Base-by-base conservation (phyloP, 306 rosid genomes). In the Cucurbita maxima region DNA sequence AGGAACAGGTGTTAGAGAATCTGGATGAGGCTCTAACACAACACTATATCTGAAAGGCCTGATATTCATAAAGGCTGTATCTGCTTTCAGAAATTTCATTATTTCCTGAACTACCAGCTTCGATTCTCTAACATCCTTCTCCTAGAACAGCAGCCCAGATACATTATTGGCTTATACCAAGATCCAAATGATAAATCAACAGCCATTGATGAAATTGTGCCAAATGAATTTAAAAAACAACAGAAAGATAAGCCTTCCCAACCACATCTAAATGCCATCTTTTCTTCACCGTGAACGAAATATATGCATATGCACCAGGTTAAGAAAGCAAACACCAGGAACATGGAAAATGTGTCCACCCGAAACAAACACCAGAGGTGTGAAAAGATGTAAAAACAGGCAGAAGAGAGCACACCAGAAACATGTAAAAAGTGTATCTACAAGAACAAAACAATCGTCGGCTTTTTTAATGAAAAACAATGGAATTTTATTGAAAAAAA, bases 81-180 rank as follows among this genome's bases (percentile, higher is more conserved):
- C 96, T 75, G 83, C 90, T 80, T 89, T 94, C 82, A 89, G 83
- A 81, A 94, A 94, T 81, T 88, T 86, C 84, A 82, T 84, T 70
- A 86, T 82, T 86, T 94, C 98, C 79, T 89, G 91, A 81, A 90
- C 85, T 83, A 90, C 98, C 86, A 86, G 81, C 88, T 89, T 94
- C 97, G 97, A 94, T 78, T 94, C 98, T 76, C 82, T 94, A 81
- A 90, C 90, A 78, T 94, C 96, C 73, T 86, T 83, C 71, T 90
- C 98, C 94, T 89, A 89, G 64, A 81, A 83, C 54, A 75, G 81
- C 51, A 64, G 72, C 76, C 38, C 71, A 72, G 74, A 79, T 77
- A 72, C 81, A 81, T 76, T 73, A 83, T 79, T 73, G 71, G 69
- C 78, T 74, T 48, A 72, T 74, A 80, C 68, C 79, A 66, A 74